Evolutionary conservation across 2,329 filamentous ascomycete species (phyloP).

Genomic region (Cordyceps javanica): DNA sequence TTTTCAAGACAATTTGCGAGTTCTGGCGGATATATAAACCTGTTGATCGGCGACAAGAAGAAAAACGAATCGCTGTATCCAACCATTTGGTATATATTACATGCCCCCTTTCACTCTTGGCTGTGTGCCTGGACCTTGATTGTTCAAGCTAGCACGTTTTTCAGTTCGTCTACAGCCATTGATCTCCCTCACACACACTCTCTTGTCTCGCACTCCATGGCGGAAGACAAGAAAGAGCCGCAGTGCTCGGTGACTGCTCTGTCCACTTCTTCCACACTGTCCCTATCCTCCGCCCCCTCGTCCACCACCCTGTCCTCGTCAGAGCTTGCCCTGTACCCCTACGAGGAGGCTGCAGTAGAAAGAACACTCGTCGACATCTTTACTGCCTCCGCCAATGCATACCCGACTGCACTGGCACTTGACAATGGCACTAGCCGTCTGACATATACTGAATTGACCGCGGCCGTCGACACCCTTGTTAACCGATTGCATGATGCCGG

Average conservation of each 20-base stretch:
- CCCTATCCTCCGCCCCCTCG: background rate
- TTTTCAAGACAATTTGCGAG: background rate
- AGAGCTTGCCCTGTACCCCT: background rate
- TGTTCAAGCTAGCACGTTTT: background rate
- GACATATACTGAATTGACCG: slow-evolving; percentile 13
- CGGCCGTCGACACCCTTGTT: slow-evolving; percentile 6
- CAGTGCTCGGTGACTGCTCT: background rate
- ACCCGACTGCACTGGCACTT: slow-evolving; percentile 14
- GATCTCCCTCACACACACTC: background rate
- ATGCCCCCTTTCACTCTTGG: background rate
- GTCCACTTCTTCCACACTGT: background rate
- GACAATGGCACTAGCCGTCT: slow-evolving; percentile 15
- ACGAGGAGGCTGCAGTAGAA: background rate
- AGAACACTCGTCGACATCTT: slow-evolving; percentile 19
- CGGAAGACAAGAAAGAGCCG: background rate
- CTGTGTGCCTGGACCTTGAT: background rate
- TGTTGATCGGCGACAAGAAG: background rate
- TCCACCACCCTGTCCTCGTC: background rate
- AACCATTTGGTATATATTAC: background rate
- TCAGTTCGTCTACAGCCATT: background rate
- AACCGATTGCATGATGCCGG: slow-evolving; percentile 12
- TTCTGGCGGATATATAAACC: background rate
- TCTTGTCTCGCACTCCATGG: background rate
- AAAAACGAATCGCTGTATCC: background rate
- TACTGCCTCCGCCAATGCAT: slow-evolving; percentile 6